A percentile compares a stretch with the other conserved stretches of the same genome.
Conservation (phyloP, 805 yeast species). For the Barnettozyma populi region DNA sequence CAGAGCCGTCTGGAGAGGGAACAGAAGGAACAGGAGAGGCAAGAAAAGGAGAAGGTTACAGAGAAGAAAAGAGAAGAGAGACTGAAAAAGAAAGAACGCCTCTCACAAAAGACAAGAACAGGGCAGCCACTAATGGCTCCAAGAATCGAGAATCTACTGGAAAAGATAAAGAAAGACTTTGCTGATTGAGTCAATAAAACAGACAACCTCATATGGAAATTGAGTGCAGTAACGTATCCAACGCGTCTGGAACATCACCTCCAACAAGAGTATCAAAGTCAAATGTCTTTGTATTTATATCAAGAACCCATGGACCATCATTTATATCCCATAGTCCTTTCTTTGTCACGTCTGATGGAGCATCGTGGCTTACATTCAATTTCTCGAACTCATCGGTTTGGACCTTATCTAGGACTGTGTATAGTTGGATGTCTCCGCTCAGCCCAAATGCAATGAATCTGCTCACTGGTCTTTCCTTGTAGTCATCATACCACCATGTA, state of each 20-base stretch:
- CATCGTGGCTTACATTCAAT: background rate
- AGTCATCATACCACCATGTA: slow-evolving; percentile 24
- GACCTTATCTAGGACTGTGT: slow-evolving; percentile 15
- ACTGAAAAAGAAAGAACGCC: slow-evolving; percentile 38
- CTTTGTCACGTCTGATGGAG: slow-evolving; percentile 11
- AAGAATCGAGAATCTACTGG: slow-evolving; percentile 69
- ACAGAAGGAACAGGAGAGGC: slow-evolving; percentile 34
- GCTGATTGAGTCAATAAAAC: background rate
- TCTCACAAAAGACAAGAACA: slow-evolving; percentile 50
- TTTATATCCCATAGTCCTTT: slow-evolving; percentile 22
- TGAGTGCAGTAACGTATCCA: slow-evolving; percentile 10
- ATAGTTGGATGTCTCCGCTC: slow-evolving; percentile 33
- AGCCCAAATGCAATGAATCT: slow-evolving; percentile 29
- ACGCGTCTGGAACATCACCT: slow-evolving; percentile 3
- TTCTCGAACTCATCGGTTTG: slow-evolving; percentile 4
- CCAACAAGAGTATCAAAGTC: slow-evolving; percentile 13
- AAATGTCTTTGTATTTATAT: slow-evolving; percentile 13
- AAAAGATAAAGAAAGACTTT: slow-evolving; percentile 58
- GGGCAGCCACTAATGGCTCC: slow-evolving; percentile 96
- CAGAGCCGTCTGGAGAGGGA: slow-evolving; percentile 26
- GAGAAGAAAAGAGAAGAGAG: slow-evolving; percentile 36
- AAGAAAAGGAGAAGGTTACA: slow-evolving; percentile 32
- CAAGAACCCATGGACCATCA: slow-evolving; percentile 12
- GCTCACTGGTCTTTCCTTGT: slow-evolving; percentile 1
- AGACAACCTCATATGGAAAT: slow-evolving; percentile 6